These are phyloP conservation scores for Mycena indigotica DNA, from an alignment of 768 basidiomycete genomes.

Conservation along the genomic window DNA sequence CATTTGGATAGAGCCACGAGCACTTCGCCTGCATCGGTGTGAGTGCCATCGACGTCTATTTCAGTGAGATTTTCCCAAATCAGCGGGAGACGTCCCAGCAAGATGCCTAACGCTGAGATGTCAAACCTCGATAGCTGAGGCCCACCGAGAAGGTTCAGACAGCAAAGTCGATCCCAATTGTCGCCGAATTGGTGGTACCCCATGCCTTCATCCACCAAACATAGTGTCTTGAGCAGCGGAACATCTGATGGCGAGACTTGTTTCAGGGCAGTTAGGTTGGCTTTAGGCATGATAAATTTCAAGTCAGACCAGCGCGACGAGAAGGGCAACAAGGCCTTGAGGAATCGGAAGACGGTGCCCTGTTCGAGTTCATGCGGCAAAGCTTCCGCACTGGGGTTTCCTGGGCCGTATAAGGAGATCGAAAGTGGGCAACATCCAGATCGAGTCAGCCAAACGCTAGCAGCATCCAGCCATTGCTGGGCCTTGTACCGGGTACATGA, in stretches of 20 bases:
- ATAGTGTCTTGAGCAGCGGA: not conserved
- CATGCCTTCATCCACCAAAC: not conserved
- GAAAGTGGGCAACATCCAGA: not conserved
- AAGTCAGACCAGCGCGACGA: not conserved
- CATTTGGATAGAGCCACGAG: not conserved
- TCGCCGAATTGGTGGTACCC: not conserved
- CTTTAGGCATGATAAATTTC: not conserved
- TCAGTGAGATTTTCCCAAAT: not conserved
- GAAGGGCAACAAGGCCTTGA: not conserved
- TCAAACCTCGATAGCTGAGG: not conserved
- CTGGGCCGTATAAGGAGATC: not conserved
- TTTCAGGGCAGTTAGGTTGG: not conserved
- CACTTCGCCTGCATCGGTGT: not conserved
- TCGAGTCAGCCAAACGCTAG: not conserved
- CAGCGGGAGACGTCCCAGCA: not conserved
- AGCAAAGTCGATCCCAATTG: not conserved
- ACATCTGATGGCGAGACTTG: not conserved
- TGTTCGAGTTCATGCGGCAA: not conserved
- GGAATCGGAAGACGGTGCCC: not conserved
- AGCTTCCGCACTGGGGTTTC: not conserved
- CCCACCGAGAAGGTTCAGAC: not conserved
- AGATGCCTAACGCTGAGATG: not conserved
- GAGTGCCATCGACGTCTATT: not conserved
- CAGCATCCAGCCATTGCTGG: not conserved
- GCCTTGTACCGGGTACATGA: not conserved